These are phyloP conservation scores for Lenwebbia sp. DNA, from an alignment of 345 rosid genomes.

Conservation along the genomic window DNA sequence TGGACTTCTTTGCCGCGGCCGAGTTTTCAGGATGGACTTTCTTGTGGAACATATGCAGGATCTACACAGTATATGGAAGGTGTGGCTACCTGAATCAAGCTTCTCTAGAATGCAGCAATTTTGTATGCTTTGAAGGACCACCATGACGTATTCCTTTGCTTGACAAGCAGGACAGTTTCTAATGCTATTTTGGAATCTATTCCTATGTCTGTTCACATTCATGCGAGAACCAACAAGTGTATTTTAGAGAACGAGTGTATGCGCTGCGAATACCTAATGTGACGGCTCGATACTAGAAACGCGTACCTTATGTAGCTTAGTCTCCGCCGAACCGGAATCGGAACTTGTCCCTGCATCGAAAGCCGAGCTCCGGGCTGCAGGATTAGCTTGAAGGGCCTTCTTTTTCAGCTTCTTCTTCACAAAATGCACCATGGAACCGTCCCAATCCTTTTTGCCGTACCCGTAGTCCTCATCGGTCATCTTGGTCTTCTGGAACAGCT, in stretches of 20 bases:
- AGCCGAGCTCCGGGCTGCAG: conserved; percentile 27
- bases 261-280: background rate
- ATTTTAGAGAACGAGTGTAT: background rate
- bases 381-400: conserved; percentile 30
- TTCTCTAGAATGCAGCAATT: background rate
- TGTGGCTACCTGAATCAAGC: background rate
- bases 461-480: conserved; percentile 38
- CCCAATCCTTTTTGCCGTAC: conserved; percentile 45
- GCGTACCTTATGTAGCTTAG: conserved; percentile 56
- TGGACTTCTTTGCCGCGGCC: conserved; percentile 18
- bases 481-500: conserved; percentile 65
- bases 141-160: background rate
- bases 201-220: background rate
- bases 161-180: background rate
- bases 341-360: conserved; percentile 19
- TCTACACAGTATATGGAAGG: conserved; percentile 21
- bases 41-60: conserved; percentile 66
- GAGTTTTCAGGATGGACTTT: conserved; percentile 78
- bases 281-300: too few relatives aligned
- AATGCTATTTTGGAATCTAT: background rate
- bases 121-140: background rate
- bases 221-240: background rate
- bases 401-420: conserved; percentile 38
- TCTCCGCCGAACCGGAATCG: conserved; percentile 50
- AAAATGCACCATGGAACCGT: conserved; percentile 39